Conservation (phyloP, 345 rosid species). For the Moringa oleifera region DNA sequence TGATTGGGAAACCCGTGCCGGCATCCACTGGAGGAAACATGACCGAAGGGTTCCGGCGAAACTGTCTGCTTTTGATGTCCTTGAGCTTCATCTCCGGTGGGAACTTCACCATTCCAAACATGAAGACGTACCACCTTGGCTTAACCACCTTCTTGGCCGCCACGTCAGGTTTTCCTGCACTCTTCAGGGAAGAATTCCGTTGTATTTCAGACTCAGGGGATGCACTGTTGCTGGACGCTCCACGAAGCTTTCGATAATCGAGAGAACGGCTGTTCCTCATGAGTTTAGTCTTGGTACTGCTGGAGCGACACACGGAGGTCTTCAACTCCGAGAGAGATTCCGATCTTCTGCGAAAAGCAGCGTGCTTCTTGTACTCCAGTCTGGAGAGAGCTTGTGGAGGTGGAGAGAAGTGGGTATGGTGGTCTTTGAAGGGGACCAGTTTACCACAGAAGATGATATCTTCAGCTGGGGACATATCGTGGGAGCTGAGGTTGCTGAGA, state of each 20-base stretch:
- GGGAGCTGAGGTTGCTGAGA: constrained; percentile 24
- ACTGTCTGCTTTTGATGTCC: constrained; percentile 66
- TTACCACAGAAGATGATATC: constrained; percentile 64
- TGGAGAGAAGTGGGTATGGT: constrained; percentile 12
- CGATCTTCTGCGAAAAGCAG: constrained; percentile 31
- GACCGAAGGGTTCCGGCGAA: constrained; percentile 41
- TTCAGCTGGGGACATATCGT: constrained; percentile 64
- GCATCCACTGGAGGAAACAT: constrained; percentile 31
- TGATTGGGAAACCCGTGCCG: constrained; percentile 14
- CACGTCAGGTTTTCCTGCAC: constrained; percentile 16
- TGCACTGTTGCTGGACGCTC: constrained; percentile 14
- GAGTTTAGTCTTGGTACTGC: constrained; percentile 20
- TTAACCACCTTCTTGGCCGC: constrained; percentile 15
- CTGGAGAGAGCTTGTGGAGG: constrained; percentile 4
- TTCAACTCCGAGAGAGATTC: constrained; percentile 49
- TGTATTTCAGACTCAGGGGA: constrained; percentile 16
- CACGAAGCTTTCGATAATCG: constrained; percentile 36
- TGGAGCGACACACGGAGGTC: constrained; percentile 16
- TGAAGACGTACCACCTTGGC: constrained; percentile 58
- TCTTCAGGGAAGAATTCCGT: constrained; percentile 23
- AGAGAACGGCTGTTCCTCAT: constrained; percentile 61
- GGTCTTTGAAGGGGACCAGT: constrained; percentile 46
- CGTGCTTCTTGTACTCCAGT: background rate
- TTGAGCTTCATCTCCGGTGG: constrained; percentile 57
- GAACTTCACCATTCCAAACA: constrained; percentile 58